These are phyloP conservation scores for Rhizophagus prolifer DNA, from an alignment of 192 early-diverging fungal species.

Conservation along the genomic window DNA sequence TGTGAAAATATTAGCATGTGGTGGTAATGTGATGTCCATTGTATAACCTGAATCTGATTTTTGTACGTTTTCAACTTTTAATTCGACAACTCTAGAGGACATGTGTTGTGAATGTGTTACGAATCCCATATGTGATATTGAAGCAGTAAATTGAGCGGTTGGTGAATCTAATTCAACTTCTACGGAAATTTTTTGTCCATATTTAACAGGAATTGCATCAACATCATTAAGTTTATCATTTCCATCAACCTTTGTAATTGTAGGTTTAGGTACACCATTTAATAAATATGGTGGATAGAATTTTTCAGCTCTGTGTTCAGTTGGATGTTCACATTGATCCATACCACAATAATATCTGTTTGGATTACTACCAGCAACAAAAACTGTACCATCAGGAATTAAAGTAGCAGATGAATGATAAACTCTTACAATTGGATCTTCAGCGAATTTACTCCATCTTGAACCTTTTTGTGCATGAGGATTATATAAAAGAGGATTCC, in stretches of 20 bases:
- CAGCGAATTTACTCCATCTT: conserved; percentile 32
- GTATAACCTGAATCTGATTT: conserved; percentile 29
- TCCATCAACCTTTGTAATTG: background rate
- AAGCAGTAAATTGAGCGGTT: conserved; percentile 33
- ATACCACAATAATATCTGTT: conserved; percentile 32
- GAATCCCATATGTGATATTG: conserved; percentile 49
- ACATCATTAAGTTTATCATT: background rate
- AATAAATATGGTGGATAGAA: background rate
- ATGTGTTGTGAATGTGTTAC: conserved; percentile 56
- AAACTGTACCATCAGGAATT: conserved; percentile 44
- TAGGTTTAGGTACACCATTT: background rate
- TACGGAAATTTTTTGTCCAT: conserved; percentile 30
- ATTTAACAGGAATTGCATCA: conserved; percentile 30
- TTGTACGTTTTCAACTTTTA: conserved; percentile 23
- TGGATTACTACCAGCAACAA: conserved; percentile 44
- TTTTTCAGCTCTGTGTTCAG: conserved; percentile 38
- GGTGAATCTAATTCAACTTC: conserved; percentile 26
- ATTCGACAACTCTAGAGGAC: conserved; percentile 43
- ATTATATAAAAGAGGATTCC: conserved; percentile 55
- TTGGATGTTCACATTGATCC: conserved; percentile 36
- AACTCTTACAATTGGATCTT: conserved; percentile 46
- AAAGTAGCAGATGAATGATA: conserved; percentile 61
- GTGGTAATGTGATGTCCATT: conserved; percentile 41
- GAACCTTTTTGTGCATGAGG: conserved; percentile 34
- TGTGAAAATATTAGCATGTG: conserved; percentile 54